Conservation (phyloP, 495 filamentous ascomycete genomes). For the Xylaria nigripes region DNA sequence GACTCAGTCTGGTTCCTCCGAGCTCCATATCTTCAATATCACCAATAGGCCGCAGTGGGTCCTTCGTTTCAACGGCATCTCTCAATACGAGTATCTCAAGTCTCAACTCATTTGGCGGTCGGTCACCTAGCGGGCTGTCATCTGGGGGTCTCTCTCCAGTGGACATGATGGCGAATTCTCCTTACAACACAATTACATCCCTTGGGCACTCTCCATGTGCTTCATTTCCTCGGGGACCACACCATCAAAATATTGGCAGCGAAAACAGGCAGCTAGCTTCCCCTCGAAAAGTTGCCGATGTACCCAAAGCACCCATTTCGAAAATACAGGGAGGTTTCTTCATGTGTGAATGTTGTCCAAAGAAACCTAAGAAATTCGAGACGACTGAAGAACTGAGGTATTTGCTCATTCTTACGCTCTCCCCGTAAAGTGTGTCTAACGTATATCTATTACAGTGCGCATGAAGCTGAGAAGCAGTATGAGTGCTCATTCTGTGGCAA, state of each 20-base stretch:
- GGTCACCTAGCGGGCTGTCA: conserved; percentile 66
- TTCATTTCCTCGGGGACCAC: conserved; percentile 39
- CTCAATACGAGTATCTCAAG: conserved; percentile 64
- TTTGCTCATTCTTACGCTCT: not conserved
- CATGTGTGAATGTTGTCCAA: conserved; percentile 96
- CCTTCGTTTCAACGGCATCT: conserved; percentile 64
- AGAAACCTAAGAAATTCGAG: conserved; percentile 98
- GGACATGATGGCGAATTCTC: conserved; percentile 47
- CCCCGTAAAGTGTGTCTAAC: not conserved
- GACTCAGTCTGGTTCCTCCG: conserved; percentile 50
- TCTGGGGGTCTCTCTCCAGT: conserved; percentile 49
- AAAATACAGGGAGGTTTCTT: conserved; percentile 46
- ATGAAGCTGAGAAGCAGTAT: conserved; percentile 95
- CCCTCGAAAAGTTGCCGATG: conserved; percentile 41
- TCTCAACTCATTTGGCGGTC: conserved; percentile 59
- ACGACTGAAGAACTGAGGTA: conserved; percentile 78
- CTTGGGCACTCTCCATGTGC: conserved; percentile 54
- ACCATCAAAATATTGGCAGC: conserved; percentile 38
- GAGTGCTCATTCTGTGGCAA: conserved; percentile 86
- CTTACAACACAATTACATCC: conserved; percentile 51
- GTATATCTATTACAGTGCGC: conserved; percentile 36
- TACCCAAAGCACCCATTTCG: conserved; percentile 34
- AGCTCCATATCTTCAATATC: conserved; percentile 68
- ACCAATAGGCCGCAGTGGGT: conserved; percentile 63
- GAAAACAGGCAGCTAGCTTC: conserved; percentile 37